phyloP scores from a whole-genome alignment of 345 rosid species.

The Salix viminalis region DNA sequence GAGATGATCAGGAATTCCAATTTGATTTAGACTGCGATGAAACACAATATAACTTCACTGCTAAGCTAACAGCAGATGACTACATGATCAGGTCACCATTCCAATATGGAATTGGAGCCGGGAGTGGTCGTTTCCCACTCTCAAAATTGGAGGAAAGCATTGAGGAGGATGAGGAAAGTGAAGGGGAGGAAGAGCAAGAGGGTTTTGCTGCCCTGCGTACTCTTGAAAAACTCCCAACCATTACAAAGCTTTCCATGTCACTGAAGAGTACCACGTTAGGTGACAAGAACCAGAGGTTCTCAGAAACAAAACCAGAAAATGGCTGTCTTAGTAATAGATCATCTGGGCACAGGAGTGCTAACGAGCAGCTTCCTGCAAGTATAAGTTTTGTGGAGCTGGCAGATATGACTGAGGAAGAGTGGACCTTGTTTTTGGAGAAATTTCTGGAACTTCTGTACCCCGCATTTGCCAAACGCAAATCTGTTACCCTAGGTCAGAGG shows the following conservation, averaged over 20 bases:
- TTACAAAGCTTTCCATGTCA: slow-evolving; percentile 71
- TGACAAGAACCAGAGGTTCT: slow-evolving; percentile 45
- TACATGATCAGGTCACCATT: slow-evolving; percentile 39
- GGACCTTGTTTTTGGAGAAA: slow-evolving; percentile 70
- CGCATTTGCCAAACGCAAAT: slow-evolving; percentile 68
- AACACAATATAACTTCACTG: slow-evolving; percentile 26
- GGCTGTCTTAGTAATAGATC: slow-evolving; percentile 48
- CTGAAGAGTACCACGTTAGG: slow-evolving; percentile 56
- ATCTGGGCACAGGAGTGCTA: slow-evolving; percentile 84
- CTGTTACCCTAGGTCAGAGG: slow-evolving; percentile 59
- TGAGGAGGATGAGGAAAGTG: slow-evolving; percentile 66
- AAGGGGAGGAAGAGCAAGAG: slow-evolving; percentile 42
- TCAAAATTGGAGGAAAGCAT: slow-evolving; percentile 76
- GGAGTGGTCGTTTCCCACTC: slow-evolving; percentile 49
- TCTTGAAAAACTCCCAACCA: slow-evolving; percentile 37
- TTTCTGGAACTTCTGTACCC: slow-evolving; percentile 65
- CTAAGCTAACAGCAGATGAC: slow-evolving; percentile 50
- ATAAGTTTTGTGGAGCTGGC: slow-evolving; percentile 77
- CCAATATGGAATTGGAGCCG: slow-evolving; percentile 44
- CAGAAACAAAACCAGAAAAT: slow-evolving; percentile 45
- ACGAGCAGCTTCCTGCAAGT: slow-evolving; percentile 76
- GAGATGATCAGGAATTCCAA: slow-evolving; percentile 59
- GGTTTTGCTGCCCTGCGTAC: slow-evolving; percentile 23
- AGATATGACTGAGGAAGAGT: slow-evolving; percentile 80
- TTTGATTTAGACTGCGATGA: slow-evolving; percentile 82